These are phyloP conservation scores for Citrus mangshanensis DNA, from an alignment of 345 rosid genomes.

Conservation along the genomic window DNA sequence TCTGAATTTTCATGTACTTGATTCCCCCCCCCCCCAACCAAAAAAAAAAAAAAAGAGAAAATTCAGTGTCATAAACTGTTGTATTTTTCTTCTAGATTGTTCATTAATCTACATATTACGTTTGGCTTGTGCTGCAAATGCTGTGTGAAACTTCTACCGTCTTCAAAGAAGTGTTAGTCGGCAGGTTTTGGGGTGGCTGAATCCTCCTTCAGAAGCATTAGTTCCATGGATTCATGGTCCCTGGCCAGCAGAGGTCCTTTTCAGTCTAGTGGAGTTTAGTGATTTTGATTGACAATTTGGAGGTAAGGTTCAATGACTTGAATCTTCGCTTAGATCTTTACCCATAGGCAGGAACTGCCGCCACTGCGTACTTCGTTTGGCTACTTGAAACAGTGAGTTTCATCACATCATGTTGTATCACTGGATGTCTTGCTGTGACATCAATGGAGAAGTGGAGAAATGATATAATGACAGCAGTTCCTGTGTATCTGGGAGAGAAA, in stretches of 20 bases:
- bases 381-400: not conserved
- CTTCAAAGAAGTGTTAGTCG: not conserved
- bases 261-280: slow-evolving; percentile 11
- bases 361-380: not conserved
- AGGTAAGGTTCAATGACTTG: slow-evolving; percentile 9
- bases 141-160: not conserved
- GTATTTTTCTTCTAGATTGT: not conserved
- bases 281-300: not conserved
- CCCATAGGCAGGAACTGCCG: not conserved
- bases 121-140: not conserved
- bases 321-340: not conserved
- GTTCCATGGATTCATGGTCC: slow-evolving; percentile 5
- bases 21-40: too few species aligned
- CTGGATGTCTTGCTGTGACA: not conserved
- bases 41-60: not conserved
- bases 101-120: not conserved
- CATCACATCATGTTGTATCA: not conserved
- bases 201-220: not conserved
- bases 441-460: not conserved
- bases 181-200: not conserved
- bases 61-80: not conserved
- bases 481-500: not conserved
- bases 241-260: slow-evolving; percentile 17
- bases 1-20: not conserved
- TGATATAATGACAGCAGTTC: not conserved